Evolutionary conservation across 228 moss, liverwort and hornwort species (phyloP).

Genomic region (Sphagnum fallax): DNA sequence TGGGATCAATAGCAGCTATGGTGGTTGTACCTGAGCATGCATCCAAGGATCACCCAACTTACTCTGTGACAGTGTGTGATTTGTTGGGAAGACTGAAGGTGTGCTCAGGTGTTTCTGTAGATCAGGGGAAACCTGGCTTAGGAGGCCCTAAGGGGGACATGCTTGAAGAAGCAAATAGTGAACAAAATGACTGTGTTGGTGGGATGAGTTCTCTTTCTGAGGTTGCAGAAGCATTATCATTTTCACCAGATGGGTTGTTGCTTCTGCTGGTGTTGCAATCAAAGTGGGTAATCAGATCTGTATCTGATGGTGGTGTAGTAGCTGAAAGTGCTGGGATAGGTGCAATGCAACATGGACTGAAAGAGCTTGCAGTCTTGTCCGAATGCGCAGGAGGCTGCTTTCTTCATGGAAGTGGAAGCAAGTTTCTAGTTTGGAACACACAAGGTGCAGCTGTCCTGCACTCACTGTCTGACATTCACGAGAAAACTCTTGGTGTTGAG

Average conservation of each 20-base stretch:
- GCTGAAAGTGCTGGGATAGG: background rate
- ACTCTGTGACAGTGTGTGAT: background rate
- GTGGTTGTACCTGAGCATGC: slow-evolving; percentile 1
- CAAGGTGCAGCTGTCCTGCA: slow-evolving; percentile 7
- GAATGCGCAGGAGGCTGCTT: slow-evolving; percentile 3
- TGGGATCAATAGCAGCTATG: slow-evolving; percentile 4
- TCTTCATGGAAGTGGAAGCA: background rate
- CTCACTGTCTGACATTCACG: background rate
- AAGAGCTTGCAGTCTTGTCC: slow-evolving; percentile 2
- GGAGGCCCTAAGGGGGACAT: background rate
- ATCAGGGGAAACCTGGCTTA: slow-evolving; percentile 1
- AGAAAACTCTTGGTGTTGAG: background rate
- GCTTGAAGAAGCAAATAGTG: background rate
- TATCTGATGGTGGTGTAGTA: slow-evolving; percentile 1
- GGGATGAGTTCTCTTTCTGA: background rate
- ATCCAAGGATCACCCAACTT: background rate
- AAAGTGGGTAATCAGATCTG: slow-evolving; percentile 10
- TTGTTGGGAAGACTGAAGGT: slow-evolving; percentile 4
- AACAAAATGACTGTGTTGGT: background rate
- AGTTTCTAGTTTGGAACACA: slow-evolving; percentile 7
- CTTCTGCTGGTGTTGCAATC: slow-evolving; percentile 8
- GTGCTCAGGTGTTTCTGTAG: slow-evolving; percentile 8
- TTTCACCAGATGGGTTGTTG: slow-evolving; percentile 8
- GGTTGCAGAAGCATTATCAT: slow-evolving; percentile 1
- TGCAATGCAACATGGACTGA: background rate